Percentiles rank a stretch among this genome's conserved stretches.
These are phyloP conservation scores for Melaleuca alternifolia DNA, from an alignment of 345 rosid species.

Conservation along the genomic window DNA sequence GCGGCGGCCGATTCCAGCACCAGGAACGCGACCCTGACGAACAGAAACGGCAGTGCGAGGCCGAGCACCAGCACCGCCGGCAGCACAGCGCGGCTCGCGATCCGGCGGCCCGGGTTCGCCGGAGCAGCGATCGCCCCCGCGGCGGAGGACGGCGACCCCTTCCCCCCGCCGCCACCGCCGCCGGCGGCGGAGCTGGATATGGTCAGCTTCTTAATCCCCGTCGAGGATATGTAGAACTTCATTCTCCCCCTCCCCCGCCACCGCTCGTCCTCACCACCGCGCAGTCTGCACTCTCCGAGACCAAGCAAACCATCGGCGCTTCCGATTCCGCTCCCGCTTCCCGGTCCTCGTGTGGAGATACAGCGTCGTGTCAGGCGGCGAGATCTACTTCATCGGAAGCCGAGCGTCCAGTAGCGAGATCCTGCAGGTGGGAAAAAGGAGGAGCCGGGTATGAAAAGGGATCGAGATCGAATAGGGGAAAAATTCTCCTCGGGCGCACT, in stretches of 20 bases:
- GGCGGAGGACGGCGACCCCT: slow-evolving; percentile 14
- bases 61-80: slow-evolving; percentile 47
- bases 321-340: not conserved
- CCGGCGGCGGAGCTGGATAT: slow-evolving; percentile 29
- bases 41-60: slow-evolving; percentile 48
- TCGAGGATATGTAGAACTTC: slow-evolving; percentile 67
- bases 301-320: not conserved
- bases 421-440: not conserved
- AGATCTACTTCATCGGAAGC: slow-evolving; percentile 3
- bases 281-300: slow-evolving; percentile 14
- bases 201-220: slow-evolving; percentile 57
- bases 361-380: not conserved
- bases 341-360: not conserved
- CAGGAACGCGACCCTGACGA: slow-evolving; percentile 62
- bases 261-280: slow-evolving; percentile 5
- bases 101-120: slow-evolving; percentile 38
- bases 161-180: not conserved
- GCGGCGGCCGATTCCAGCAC: slow-evolving; percentile 66
- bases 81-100: slow-evolving; percentile 37
- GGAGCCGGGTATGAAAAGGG: not conserved
- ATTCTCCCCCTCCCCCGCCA: slow-evolving; percentile 14
- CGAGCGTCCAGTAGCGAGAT: not conserved
- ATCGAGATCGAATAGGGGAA: not conserved
- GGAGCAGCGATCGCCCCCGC: slow-evolving; percentile 4
- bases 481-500: not conserved